Percentiles rank a stretch among this genome's conserved stretches.
Conservation (phyloP, 805 yeast species). For the Starmerella floricola region DNA sequence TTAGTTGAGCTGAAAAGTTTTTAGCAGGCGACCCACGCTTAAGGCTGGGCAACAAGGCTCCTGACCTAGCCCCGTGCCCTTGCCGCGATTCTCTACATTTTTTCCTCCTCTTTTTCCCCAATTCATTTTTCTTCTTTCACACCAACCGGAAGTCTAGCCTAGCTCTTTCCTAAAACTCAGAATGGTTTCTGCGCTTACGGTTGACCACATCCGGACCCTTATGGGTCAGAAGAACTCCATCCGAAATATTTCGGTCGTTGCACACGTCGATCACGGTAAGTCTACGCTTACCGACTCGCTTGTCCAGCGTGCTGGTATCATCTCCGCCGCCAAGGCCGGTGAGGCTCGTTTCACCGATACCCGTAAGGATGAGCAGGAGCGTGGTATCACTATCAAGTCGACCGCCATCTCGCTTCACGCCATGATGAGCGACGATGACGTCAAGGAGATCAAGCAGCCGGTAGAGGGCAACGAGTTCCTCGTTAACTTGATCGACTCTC, state of each 20-base stretch:
- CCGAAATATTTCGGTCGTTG: constrained; percentile 99
- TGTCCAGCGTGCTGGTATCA: constrained; percentile 98
- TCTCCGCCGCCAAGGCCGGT: constrained; percentile 99
- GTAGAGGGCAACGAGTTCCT: constrained; percentile 88
- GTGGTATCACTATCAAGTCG: constrained; percentile 99
- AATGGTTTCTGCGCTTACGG: constrained; percentile 28
- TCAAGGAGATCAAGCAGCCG: constrained; percentile 78
- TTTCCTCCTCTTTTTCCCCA: constrained; percentile 6
- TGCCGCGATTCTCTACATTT: background rate
- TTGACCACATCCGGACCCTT: constrained; percentile 86
- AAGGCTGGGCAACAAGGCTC: background rate
- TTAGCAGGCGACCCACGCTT: background rate
- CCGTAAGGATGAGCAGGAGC: constrained; percentile 99
- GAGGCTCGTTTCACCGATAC: constrained; percentile 99
- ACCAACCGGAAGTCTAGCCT: constrained; percentile 7
- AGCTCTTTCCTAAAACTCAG: constrained; percentile 10
- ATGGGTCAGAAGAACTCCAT: constrained; percentile 99
- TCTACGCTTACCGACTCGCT: constrained; percentile 98
- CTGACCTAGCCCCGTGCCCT: background rate
- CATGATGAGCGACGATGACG: constrained; percentile 74
- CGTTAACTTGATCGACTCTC: constrained; percentile 97
- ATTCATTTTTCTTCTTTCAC: constrained; percentile 4
- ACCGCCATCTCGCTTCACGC: constrained; percentile 96
- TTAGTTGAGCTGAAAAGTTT: background rate
- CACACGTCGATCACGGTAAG: constrained; percentile 99